Conservation (phyloP, 306 rosid genomes). For the Pachyrhizus erosus region DNA sequence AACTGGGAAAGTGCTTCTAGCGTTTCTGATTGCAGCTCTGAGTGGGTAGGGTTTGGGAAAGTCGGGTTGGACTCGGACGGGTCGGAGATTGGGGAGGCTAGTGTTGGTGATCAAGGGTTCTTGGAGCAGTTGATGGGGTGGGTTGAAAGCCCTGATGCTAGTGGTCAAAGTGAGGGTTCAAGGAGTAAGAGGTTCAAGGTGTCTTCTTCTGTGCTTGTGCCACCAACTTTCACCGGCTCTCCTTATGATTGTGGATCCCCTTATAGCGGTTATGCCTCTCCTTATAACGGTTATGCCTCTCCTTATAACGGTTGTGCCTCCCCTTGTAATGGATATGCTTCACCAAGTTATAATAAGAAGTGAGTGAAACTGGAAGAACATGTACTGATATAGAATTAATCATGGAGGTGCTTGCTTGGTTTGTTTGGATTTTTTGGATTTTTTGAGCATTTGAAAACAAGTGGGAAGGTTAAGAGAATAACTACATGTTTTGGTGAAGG, state of each 20-base stretch:
- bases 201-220: constrained; percentile 90
- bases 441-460: constrained; percentile 14
- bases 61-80: constrained; percentile 62
- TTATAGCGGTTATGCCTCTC: constrained; percentile 49
- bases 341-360: constrained; percentile 44
- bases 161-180: constrained; percentile 46
- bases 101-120: constrained; percentile 59
- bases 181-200: constrained; percentile 90
- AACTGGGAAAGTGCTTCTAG: constrained; percentile 64
- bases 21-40: constrained; percentile 64
- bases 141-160: constrained; percentile 55
- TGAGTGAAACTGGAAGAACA: neutral
- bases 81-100: constrained; percentile 56
- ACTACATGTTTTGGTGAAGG: constrained; percentile 34
- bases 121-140: constrained; percentile 71
- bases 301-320: constrained; percentile 48
- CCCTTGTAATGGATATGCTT: constrained; percentile 44
- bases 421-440: no score
- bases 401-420: no score
- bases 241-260: constrained; percentile 48
- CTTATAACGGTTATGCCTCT: constrained; percentile 46
- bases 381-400: neutral
- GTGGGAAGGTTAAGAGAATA: constrained; percentile 21
- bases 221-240: constrained; percentile 68
- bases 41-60: constrained; percentile 60